Evolutionary conservation across 2,329 filamentous ascomycete species (phyloP), one percentile per base, ranked within the genome.

Genomic region (Onygenales sp.): DNA sequence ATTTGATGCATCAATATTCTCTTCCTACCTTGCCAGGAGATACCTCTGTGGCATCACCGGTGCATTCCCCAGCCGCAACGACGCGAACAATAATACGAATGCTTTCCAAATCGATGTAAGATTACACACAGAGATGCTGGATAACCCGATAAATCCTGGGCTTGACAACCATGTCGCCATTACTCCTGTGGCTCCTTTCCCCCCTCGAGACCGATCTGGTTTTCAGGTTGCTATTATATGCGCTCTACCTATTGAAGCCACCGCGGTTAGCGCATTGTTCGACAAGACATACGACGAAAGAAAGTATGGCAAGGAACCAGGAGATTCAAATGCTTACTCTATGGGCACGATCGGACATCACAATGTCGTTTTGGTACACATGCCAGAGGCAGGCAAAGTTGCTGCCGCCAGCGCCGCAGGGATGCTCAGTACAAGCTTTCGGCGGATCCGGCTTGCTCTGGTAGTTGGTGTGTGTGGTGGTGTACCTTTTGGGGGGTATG

Each of bases 391-490:
- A 54, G 67, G 67, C 1, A 66, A 60, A 47, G 54, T 49, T 1
- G 56, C 43, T 14, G 59, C 62, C 3, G 57, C 66, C 2, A 51
- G 36, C 6, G 66, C 66, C 2, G 56, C 65, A 0, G 53, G 62
- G 1, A 61, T 59, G 31, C 53, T 74, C 9, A 62, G 65, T 0
- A 58, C 57, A 1, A 73, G 69, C 51, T 75, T 65, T 31, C 40
- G 51, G 0, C 52, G 52, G 2, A 54, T 75, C 3, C 64, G 59
- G 42, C 55, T 74, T 0, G 66, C 57, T 2, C 17, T 75, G 0
- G 40, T 74, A 0, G 66, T 69, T 3, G 73, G 72, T 0, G 63
- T 74, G 4, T 74, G 72, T 42, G 73, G 71, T 0, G 71, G 66
- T 4, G 61, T 68, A 6, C 69, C 67, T 1, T 48, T 31, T 65